Base-by-base conservation (phyloP, 2,329 filamentous ascomycete species). In the Scytalidium sp. region DNA sequence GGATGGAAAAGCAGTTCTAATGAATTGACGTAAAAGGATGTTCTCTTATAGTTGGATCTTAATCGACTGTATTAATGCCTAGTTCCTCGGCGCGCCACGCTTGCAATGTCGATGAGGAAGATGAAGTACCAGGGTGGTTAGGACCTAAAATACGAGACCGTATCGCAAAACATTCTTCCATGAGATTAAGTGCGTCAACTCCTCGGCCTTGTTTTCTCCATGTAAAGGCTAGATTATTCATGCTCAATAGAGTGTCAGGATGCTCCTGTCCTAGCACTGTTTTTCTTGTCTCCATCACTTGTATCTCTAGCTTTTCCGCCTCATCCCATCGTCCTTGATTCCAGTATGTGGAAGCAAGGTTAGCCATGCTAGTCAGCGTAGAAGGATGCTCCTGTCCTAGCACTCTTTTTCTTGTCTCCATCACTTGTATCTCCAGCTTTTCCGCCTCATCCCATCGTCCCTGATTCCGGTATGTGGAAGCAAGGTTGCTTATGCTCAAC, bases 221-320 rank as follows among this genome's bases (percentile, higher is more conserved):
- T 19, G 19, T 47, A 2, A 13, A 41, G 8, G 51, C 49, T 10
- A 53, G 45, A 40, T 51, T 50, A 19, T 6, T 27, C 44, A 50
- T 53, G 43, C 52, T 54, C 9, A 23, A 41, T 6, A 54, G 43
- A 43, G 52, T 52, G 19, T 25, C 3, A 8, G 49, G 52, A 39
- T 52, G 50, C 42, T 52, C 50, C 8, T 40, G 3, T 7, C 50
- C 52, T 11, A 50, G 50, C 39, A 54, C 47, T 40, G 39, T 50
- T 8, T 13, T 21, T 19, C 41, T 27, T 39, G 42, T 50, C 43
- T 52, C 50, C 15, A 52, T 13, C 22, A 22, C 36, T 43, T 1
- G 23, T 41, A 32, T 46, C 23, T 45, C 19, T 29, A 52, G 39
- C 5, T 45, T 21, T 23, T 52, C 50, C 21, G 52, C 50, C 43